Evolutionary conservation across 2,329 filamentous ascomycete species (phyloP).

Genomic region (Aspergillus alliaceus): DNA sequence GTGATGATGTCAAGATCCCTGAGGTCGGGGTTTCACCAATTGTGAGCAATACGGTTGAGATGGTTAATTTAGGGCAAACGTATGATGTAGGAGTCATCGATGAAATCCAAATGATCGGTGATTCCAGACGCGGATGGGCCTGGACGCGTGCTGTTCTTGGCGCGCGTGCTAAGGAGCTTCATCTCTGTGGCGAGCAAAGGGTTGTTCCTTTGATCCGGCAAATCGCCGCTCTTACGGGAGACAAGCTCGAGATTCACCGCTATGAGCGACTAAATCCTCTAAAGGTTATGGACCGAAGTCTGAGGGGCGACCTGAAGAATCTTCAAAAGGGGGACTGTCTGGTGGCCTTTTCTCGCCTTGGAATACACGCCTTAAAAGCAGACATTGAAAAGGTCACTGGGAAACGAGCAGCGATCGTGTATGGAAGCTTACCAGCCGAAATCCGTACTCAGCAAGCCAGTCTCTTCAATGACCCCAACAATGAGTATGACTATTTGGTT

Average conservation of each 20-base stretch:
- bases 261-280: constrained; percentile 84
- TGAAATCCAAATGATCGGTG: constrained; percentile 96
- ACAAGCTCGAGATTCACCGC: constrained; percentile 75
- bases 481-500: constrained; percentile 91
- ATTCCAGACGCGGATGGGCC: constrained; percentile 78
- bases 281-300: constrained; percentile 61
- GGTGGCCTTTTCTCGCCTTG: constrained; percentile 79
- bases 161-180: constrained; percentile 81
- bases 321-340: constrained; percentile 88
- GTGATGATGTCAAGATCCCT: constrained; percentile 79
- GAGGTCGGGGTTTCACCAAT: constrained; percentile 58
- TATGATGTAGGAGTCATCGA: constrained; percentile 94
- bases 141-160: constrained; percentile 93
- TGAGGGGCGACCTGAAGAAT: constrained; percentile 63
- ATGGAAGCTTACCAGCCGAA: constrained; percentile 87
- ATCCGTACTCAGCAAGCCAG: constrained; percentile 87
- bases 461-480: constrained; percentile 92
- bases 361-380: constrained; percentile 76
- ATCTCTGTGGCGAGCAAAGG: constrained; percentile 88
- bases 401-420: constrained; percentile 84
- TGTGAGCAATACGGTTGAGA: constrained; percentile 91
- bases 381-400: constrained; percentile 75
- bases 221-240: constrained; percentile 75
- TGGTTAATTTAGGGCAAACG: constrained; percentile 61
- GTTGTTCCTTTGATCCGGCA: constrained; percentile 76